Base-by-base conservation (phyloP, 345 rosid genomes). In the Salix suchowensis region DNA sequence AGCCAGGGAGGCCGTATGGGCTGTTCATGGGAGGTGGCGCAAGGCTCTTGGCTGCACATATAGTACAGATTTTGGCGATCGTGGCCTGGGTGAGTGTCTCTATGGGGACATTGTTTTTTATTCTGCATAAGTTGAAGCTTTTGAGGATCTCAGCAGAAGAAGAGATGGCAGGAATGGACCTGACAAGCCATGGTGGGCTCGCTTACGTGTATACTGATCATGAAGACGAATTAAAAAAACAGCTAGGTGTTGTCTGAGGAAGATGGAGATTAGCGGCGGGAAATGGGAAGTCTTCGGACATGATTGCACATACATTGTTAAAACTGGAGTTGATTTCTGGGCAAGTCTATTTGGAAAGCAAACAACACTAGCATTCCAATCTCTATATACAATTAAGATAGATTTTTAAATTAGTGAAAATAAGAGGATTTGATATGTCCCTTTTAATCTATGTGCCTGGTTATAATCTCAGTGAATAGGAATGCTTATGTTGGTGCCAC, bases 1-100 rank as follows among this genome's bases (percentile, higher is more conserved):
- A 67, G 21, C 78, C 85, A 2, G 84, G 86, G 1, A 71, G 87
- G 36, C 87, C 87, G 0, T 79, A 82, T 12, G 89, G 89, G 12
- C 24, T 74, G 70, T 74, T 74, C 6, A 46, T 64, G 77, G 77
- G 77, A 10, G 70, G 77, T 7, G 77, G 77, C 3, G 68, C 28
- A 4, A 60, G 74, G 42, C 42, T 76, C 16, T 70, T 76, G 68
- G 79, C 61, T 28, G 74, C 79, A 10, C 68, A 76, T 44, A 12
- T 60, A 11, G 79, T 70, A 12, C 74, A 76, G 79, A 76, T 76
- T 13, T 15, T 76, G 68, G 79, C 50, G 50, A 67, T 67, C 14
- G 78, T 67, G n/a, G 72, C 6, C 0, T 76, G 79, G 74, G 79
- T 69, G n/a, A 70, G 79, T 30, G 15, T 46, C n/a, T 69, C 74